phyloP scores from a whole-genome alignment of 441 rosid genomes.

The Populus hybrid region DNA sequence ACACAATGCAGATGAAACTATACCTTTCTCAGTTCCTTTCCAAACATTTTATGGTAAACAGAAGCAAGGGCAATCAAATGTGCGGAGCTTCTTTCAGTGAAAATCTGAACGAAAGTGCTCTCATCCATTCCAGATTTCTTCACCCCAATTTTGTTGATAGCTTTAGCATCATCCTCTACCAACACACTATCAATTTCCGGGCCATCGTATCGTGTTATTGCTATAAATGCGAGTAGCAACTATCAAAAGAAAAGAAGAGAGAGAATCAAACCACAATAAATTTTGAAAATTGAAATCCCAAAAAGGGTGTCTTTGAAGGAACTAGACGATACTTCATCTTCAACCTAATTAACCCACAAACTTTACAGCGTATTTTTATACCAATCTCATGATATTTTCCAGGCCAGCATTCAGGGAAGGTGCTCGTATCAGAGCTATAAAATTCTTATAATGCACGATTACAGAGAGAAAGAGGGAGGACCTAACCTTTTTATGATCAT shows the following conservation, averaged over 20 bases:
- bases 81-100: constrained; percentile 66
- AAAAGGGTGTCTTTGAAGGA: neutral
- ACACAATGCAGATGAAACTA: neutral
- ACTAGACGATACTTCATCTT: neutral
- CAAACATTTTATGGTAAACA: constrained; percentile 41
- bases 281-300: neutral
- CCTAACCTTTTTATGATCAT: constrained; percentile 57
- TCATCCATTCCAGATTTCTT: constrained; percentile 47
- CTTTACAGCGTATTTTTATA: neutral
- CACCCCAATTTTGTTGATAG: constrained; percentile 45
- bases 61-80: constrained; percentile 55
- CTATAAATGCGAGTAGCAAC: constrained; percentile 61
- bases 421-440: neutral
- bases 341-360: neutral
- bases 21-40: constrained; percentile 57
- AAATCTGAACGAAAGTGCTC: constrained; percentile 46
- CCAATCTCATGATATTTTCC: neutral
- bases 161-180: constrained; percentile 58
- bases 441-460: neutral
- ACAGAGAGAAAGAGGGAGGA: neutral
- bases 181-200: constrained; percentile 50
- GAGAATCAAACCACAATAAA: neutral
- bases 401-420: neutral
- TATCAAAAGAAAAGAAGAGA: constrained; percentile 1
- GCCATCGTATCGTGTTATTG: constrained; percentile 67